Evolutionary conservation across 1,139 yeast genomes (phyloP).

Genomic region (Ogataea hybrid): DNA sequence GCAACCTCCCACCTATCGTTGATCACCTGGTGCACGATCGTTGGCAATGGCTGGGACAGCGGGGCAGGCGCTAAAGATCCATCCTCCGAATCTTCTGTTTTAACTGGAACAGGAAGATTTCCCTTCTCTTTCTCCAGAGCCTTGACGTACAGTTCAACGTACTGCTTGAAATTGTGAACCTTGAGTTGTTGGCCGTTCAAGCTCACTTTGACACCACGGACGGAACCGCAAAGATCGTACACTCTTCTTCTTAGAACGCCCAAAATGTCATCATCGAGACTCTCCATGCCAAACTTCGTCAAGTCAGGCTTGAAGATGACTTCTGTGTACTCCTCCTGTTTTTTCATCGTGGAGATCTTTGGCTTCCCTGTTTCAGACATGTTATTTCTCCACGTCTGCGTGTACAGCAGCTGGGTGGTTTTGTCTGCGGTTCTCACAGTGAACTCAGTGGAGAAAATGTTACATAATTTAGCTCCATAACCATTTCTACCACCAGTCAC

Average conservation of each 20-base stretch:
- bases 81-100: conserved; percentile 23
- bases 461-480: conserved; percentile 94
- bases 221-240: conserved; percentile 93
- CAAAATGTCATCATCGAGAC: conserved; percentile 75
- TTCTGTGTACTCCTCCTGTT: conserved; percentile 75
- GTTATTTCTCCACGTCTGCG: conserved; percentile 83
- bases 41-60: conserved; percentile 43
- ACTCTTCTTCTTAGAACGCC: conserved; percentile 92
- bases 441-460: conserved; percentile 88
- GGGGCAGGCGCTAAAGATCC: conserved; percentile 14
- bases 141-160: conserved; percentile 86
- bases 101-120: conserved; percentile 26
- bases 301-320: conserved; percentile 90
- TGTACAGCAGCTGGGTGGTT: conserved; percentile 57
- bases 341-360: conserved; percentile 57
- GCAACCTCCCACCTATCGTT: conserved; percentile 94
- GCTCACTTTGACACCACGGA: conserved; percentile 76
- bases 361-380: conserved; percentile 83
- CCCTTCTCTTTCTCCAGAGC: conserved; percentile 50
- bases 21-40: conserved; percentile 76
- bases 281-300: conserved; percentile 77
- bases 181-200: conserved; percentile 73
- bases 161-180: conserved; percentile 74
- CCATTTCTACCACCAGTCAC: conserved; percentile 99
- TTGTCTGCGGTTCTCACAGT: conserved; percentile 88